Percentiles rank a stretch among this genome's conserved stretches.
Conservation (phyloP, 2,329 filamentous ascomycete genomes). For the Clonostachys rosea region DNA sequence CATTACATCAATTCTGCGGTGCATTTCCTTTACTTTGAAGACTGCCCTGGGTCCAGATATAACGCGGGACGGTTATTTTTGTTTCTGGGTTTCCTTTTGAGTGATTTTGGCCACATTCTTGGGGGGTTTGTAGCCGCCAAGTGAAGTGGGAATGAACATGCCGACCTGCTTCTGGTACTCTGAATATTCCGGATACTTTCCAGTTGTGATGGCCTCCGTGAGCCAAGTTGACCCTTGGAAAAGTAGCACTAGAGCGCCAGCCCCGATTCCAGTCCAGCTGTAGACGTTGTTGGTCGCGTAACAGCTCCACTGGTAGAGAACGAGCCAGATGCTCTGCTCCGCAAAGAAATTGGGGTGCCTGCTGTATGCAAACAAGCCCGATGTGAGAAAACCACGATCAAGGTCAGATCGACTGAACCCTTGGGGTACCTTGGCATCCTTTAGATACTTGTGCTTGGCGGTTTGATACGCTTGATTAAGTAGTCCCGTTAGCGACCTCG, state of each 20-base stretch:
- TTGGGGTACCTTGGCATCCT: constrained; percentile 64
- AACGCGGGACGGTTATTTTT: constrained; percentile 15
- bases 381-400: constrained; percentile 82
- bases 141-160: constrained; percentile 68
- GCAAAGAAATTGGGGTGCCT: constrained; percentile 93
- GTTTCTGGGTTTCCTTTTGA: constrained; percentile 35
- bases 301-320: constrained; percentile 84
- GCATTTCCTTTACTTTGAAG: no score
- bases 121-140: constrained; percentile 36
- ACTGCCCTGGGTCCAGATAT: not conserved
- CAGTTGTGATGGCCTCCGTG: constrained; percentile 74
- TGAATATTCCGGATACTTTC: constrained; percentile 85
- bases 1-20: no score
- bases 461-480: constrained; percentile 61
- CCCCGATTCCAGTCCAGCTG: constrained; percentile 76
- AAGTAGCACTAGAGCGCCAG: constrained; percentile 65
- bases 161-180: constrained; percentile 80
- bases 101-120: constrained; percentile 33
- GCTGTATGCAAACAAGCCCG: constrained; percentile 81
- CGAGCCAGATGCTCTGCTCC: constrained; percentile 87
- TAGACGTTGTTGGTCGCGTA: constrained; percentile 64
- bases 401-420: constrained; percentile 69
- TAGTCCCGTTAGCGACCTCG: not conserved
- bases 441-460: constrained; percentile 73
- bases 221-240: constrained; percentile 89